Conservation (phyloP, 2,329 filamentous ascomycete species). For the Cladosporium colombiae region DNA sequence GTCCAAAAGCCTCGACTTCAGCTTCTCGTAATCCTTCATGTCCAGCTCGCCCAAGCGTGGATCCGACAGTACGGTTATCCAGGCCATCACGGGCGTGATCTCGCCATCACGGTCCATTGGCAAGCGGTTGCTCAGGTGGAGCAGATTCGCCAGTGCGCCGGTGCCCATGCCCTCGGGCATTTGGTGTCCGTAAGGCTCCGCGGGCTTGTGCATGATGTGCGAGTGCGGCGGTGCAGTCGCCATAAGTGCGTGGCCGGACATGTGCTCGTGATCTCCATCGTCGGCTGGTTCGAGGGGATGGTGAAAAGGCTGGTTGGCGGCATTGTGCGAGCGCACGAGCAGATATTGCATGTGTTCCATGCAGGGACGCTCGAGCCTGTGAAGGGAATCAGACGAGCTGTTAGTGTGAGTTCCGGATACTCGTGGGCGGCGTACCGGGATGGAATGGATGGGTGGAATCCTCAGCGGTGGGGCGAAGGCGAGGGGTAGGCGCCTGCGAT, state of each 20-base stretch:
- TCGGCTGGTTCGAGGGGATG: constrained; percentile 45
- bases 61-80: constrained; percentile 77
- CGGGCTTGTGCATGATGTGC: constrained; percentile 57
- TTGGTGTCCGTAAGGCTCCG: constrained; percentile 63
- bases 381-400: constrained; percentile 25
- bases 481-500: constrained; percentile 59
- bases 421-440: constrained; percentile 22
- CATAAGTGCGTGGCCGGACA: constrained; percentile 84
- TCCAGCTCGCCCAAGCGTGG: constrained; percentile 65
- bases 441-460: background rate
- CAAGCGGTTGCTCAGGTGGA: constrained; percentile 80
- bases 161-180: constrained; percentile 75
- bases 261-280: constrained; percentile 63
- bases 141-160: constrained; percentile 74
- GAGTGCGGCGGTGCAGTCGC: constrained; percentile 78
- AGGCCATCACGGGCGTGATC: constrained; percentile 94
- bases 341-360: constrained; percentile 87
- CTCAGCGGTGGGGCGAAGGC: constrained; percentile 53
- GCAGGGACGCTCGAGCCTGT: constrained; percentile 85
- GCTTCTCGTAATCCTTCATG: constrained; percentile 65
- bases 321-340: constrained; percentile 58
- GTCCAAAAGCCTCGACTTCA: constrained; percentile 71
- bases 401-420: constrained; percentile 25
- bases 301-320: constrained; percentile 39
- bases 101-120: constrained; percentile 73